phyloP scores from a whole-genome alignment of 129 eudicot species.

The Pulicaria dysenterica region DNA sequence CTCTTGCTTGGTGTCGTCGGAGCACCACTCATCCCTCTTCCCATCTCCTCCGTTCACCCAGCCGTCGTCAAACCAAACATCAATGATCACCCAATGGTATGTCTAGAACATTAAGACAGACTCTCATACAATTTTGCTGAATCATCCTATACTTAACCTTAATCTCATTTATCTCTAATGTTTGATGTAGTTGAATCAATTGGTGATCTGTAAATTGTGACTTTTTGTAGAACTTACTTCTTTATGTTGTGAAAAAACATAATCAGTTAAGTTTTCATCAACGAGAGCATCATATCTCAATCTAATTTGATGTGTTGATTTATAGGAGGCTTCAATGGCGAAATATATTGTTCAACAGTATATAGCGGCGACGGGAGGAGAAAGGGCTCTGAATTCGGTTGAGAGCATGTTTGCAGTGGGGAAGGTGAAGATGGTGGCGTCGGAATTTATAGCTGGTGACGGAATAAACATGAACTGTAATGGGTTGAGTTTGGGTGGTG shows the following conservation, averaged over 20 bases:
- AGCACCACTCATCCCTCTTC: conserved; percentile 87
- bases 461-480: conserved; percentile 36
- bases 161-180: no score
- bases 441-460: conserved; percentile 70
- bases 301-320: not conserved
- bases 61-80: conserved; percentile 34
- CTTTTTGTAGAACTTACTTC: no score
- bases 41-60: conserved; percentile 47
- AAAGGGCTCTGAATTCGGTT: conserved; percentile 59
- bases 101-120: conserved; percentile 14
- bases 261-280: no score
- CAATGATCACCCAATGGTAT: conserved; percentile 78
- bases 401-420: conserved; percentile 87
- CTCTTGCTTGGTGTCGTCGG: conserved; percentile 83
- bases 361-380: conserved; percentile 89
- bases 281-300: no score
- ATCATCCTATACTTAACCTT: no score
- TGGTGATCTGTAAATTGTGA: no score
- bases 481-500: conserved; percentile 35
- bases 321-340: conserved; percentile 84
- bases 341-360: conserved; percentile 82
- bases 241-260: no score
- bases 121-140: no score
- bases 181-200: no score
- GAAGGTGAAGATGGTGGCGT: conserved; percentile 85